These are phyloP conservation scores for Ramicandelaber brevisporus DNA, from an alignment of 192 early-diverging fungal species.

Conservation along the genomic window DNA sequence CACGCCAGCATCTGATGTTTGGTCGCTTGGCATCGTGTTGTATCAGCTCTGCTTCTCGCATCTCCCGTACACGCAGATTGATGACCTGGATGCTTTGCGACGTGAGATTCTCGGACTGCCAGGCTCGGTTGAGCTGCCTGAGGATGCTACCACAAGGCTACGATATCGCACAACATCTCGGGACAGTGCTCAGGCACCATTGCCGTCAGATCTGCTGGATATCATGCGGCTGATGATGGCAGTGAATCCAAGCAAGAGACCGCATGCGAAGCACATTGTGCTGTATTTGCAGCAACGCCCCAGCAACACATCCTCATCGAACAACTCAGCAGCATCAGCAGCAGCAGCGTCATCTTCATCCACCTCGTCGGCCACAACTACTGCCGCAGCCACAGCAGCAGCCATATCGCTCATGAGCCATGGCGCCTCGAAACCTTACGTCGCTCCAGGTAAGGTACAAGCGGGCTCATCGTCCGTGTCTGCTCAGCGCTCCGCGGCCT, in stretches of 20 bases:
- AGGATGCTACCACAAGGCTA: too few relatives aligned
- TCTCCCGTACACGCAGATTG: slow-evolving; percentile 59
- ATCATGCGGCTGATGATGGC: too few relatives aligned
- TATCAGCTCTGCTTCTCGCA: slow-evolving; percentile 73
- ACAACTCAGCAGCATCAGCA: slow-evolving; percentile 1
- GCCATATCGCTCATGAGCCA: slow-evolving; percentile 8
- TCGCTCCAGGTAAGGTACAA: slow-evolving; percentile 4
- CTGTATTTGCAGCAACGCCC: too few relatives aligned
- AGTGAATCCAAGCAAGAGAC: too few relatives aligned
- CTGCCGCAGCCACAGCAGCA: not conserved
- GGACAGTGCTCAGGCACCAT: too few relatives aligned
- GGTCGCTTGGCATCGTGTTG: slow-evolving; percentile 82
- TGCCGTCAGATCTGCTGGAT: too few relatives aligned
- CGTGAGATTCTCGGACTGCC: slow-evolving; percentile 52
- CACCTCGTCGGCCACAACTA: too few relatives aligned
- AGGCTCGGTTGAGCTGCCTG: too few relatives aligned
- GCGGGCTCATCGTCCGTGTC: slow-evolving; percentile 7
- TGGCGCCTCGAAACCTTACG: slow-evolving; percentile 2
- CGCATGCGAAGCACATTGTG: too few relatives aligned
- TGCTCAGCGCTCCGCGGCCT: slow-evolving; percentile 1
- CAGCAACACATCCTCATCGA: too few relatives aligned
- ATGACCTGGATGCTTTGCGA: slow-evolving; percentile 69
- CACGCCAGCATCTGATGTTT: slow-evolving; percentile 75
- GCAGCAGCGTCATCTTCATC: not conserved
- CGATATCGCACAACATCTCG: too few relatives aligned